These are phyloP conservation scores for Didymella lethalis DNA, from an alignment of 2,329 filamentous ascomycete genomes.

Conservation along the genomic window DNA sequence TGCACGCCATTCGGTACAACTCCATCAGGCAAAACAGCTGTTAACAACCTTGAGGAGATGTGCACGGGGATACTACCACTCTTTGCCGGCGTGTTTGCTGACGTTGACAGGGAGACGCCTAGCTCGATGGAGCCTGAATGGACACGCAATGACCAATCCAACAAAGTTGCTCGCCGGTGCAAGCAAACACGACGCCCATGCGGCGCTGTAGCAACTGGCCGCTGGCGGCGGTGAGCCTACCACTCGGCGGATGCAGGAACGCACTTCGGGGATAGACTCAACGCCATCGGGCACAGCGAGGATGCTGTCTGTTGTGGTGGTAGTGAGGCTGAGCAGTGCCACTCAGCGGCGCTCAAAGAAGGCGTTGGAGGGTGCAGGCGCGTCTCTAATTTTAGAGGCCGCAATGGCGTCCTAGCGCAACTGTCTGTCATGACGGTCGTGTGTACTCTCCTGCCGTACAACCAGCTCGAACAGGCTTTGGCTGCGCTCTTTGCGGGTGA, in stretches of 20 bases:
- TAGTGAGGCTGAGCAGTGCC: slow-evolving; percentile 39
- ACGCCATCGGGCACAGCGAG: slow-evolving; percentile 19
- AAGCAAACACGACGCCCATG: slow-evolving; percentile 11
- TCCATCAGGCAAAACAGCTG: slow-evolving; percentile 2
- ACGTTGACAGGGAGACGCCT: slow-evolving; percentile 23
- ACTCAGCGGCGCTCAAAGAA: slow-evolving; percentile 29
- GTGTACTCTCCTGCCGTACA: slow-evolving; percentile 6
- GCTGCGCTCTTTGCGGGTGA: slow-evolving; percentile 3
- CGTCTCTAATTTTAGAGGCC: slow-evolving; percentile 33
- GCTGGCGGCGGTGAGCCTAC: slow-evolving; percentile 21
- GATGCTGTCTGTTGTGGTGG: slow-evolving; percentile 10
- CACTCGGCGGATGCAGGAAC: slow-evolving; percentile 14
- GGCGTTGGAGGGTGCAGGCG: slow-evolving; percentile 22
- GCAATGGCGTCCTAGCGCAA: slow-evolving; percentile 16
- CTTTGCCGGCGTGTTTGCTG: slow-evolving; percentile 16
- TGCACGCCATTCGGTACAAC: slow-evolving; percentile 4
- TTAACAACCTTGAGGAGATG: slow-evolving; percentile 11
- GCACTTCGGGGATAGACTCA: slow-evolving; percentile 13
- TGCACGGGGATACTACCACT: slow-evolving; percentile 15
- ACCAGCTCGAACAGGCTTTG: slow-evolving; percentile 14
- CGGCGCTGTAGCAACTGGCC: slow-evolving; percentile 11
- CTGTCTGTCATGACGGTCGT: slow-evolving; percentile 14
- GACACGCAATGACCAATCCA: slow-evolving; percentile 19
- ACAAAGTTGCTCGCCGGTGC: slow-evolving; percentile 14
- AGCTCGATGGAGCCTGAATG: slow-evolving; percentile 19